Evolutionary conservation across 129 eudicot species (phyloP).

Genomic region (Deinandra increscens): DNA sequence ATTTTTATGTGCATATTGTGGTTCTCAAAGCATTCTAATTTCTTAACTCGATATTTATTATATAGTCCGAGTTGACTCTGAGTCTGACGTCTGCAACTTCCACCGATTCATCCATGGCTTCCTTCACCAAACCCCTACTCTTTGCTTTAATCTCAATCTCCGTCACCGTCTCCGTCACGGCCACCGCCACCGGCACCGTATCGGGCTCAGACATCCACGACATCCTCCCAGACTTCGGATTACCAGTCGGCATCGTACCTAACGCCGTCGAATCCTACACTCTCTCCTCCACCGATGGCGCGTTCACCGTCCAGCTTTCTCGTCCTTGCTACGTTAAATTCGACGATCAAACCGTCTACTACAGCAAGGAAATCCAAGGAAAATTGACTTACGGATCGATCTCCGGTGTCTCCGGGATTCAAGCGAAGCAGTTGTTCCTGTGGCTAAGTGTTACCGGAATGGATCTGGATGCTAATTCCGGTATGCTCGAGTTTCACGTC

Average conservation of each 20-base stretch:
- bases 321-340: constrained; percentile 66
- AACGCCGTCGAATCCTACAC: constrained; percentile 56
- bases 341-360: constrained; percentile 60
- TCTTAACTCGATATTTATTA: not conserved
- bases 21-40: not conserved
- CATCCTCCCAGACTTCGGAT: constrained; percentile 57
- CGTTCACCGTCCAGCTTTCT: constrained; percentile 47
- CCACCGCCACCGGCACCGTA: not conserved
- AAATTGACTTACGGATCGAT: constrained; percentile 60
- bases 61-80: constrained; percentile 18
- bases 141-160: constrained; percentile 26
- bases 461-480: constrained; percentile 40
- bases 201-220: constrained; percentile 57
- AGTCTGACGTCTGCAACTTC: not conserved
- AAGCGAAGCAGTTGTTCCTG: constrained; percentile 63
- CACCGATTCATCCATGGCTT: constrained; percentile 29
- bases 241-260: constrained; percentile 76
- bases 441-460: constrained; percentile 75
- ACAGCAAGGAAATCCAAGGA: constrained; percentile 46
- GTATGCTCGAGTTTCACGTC: constrained; percentile 64
- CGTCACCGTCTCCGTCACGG: not conserved
- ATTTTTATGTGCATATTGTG: too few species aligned
- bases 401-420: constrained; percentile 67
- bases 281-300: constrained; percentile 45
- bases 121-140: constrained; percentile 17